These are phyloP conservation scores for Suhomyces taliae DNA, from an alignment of 1,139 yeast genomes.

Conservation along the genomic window DNA sequence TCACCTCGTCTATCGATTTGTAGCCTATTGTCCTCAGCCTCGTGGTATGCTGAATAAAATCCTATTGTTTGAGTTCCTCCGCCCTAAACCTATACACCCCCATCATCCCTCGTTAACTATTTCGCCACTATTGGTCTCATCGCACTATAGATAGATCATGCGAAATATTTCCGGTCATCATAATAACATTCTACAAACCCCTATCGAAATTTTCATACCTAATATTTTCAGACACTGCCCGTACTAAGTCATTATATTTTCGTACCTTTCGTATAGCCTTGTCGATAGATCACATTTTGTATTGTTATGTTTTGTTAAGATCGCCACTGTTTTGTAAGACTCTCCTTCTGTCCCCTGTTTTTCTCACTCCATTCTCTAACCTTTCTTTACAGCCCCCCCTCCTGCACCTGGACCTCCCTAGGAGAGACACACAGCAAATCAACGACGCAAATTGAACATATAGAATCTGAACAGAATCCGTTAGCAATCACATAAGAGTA, in stretches of 20 bases:
- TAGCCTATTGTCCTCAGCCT: no score
- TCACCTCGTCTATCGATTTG: no score
- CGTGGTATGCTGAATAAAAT: no score
- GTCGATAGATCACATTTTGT: no score
- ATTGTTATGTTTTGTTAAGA: no score
- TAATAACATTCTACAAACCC: neutral
- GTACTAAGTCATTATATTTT: no score
- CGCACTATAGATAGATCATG: neutral
- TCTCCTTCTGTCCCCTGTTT: neutral
- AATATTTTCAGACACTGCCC: neutral
- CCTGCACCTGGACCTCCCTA: conserved; percentile 8
- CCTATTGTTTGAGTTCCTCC: no score
- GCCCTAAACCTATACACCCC: no score
- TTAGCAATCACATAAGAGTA: neutral
- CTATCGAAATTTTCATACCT: neutral
- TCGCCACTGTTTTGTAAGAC: no score
- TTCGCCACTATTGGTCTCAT: neutral
- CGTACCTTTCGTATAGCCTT: no score
- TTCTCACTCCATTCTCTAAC: neutral
- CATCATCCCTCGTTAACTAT: no score
- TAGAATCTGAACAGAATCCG: neutral
- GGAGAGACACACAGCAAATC: conserved; percentile 11
- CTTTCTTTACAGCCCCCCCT: conserved; percentile 6
- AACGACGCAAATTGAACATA: conserved; percentile 6
- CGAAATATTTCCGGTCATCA: neutral